These are phyloP conservation scores for Amanita molliuscula DNA, from an alignment of 768 basidiomycete species.

Conservation along the genomic window DNA sequence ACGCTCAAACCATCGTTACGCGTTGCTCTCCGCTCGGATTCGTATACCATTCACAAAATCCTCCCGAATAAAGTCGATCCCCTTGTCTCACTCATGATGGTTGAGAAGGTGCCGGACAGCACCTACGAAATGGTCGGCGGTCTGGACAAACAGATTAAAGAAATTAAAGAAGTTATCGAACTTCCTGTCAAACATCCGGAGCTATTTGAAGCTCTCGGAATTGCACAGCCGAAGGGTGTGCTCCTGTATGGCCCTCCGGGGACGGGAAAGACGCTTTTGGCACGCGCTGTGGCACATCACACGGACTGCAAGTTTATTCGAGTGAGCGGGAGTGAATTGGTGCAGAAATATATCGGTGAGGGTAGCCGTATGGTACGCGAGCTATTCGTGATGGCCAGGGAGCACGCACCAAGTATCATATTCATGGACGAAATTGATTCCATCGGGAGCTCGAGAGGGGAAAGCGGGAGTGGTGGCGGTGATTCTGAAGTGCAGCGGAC, in stretches of 20 bases:
- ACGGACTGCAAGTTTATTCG: constrained; percentile 98
- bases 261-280: constrained; percentile 92
- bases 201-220: constrained; percentile 91
- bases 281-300: constrained; percentile 93
- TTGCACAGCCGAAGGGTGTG: constrained; percentile 95
- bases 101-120: constrained; percentile 97
- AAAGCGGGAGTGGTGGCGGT: constrained; percentile 82
- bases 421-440: constrained; percentile 99
- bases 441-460: constrained; percentile 88
- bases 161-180: constrained; percentile 96
- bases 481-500: constrained; percentile 88
- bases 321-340: constrained; percentile 87
- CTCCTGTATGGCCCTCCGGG: constrained; percentile 93
- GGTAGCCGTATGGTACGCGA: constrained; percentile 95
- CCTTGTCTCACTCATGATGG: constrained; percentile 99
- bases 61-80: constrained; percentile 97
- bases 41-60: constrained; percentile 94
- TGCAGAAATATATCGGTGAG: constrained; percentile 98
- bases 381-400: constrained; percentile 95
- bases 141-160: constrained; percentile 97
- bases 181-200: constrained; percentile 96
- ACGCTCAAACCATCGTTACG: constrained; percentile 79
- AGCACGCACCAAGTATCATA: constrained; percentile 96
- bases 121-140: constrained; percentile 99
- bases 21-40: constrained; percentile 92